Evolutionary conservation across 192 early-diverging fungal species (phyloP), one percentile per base, ranked within the genome.

Genomic region (Dissophora globulifera): DNA sequence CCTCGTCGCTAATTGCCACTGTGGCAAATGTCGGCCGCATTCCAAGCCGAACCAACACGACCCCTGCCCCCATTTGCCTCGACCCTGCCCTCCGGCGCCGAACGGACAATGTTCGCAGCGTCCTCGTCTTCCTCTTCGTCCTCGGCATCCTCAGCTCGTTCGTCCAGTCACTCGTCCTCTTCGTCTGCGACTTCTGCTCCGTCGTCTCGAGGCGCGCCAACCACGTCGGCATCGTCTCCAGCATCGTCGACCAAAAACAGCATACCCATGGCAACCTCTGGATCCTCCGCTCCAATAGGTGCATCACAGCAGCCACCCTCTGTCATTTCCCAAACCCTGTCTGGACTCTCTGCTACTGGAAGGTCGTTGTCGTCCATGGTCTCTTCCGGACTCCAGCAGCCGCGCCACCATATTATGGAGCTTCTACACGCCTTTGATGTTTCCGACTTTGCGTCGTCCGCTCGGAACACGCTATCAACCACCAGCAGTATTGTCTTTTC

Each of bases 401-500:
- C 72, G 42, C 62, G 64, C 3, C 72, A 76, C 20, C 53, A 32
- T 31, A 76, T 76, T 33, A 67, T 67, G 58, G 72, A 76, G 30
- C 30, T 76, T 9, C 35, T 76, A 9, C 62, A 76, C 57, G 58
- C 72, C 4, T 76, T 76, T 32, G 72, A 76, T 22, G 58, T 62
- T n/a, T 76, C 72, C 2, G 63, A 64, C 20, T 56, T 67, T 51
- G 72, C 63, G 4, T 76, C 64, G 3, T 76, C 72, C 10, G 72
- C 63, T 10, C 72, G 63, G 20, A 66, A 56, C 29, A 62, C 63
- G 1, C 58, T 76, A 8, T 67, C 63, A 10, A 76, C 72, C 15
- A 76, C 71, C 10, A 66, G 72, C 52, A 62, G 80, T 25, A 81
- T 88, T 1, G 74, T 88, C 32, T 88, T 88, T 40, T 82, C 82